A percentile compares a stretch with the other conserved stretches of the same genome.
Conservation (phyloP, 2,329 filamentous ascomycete species). For the Epichloe typhina region DNA sequence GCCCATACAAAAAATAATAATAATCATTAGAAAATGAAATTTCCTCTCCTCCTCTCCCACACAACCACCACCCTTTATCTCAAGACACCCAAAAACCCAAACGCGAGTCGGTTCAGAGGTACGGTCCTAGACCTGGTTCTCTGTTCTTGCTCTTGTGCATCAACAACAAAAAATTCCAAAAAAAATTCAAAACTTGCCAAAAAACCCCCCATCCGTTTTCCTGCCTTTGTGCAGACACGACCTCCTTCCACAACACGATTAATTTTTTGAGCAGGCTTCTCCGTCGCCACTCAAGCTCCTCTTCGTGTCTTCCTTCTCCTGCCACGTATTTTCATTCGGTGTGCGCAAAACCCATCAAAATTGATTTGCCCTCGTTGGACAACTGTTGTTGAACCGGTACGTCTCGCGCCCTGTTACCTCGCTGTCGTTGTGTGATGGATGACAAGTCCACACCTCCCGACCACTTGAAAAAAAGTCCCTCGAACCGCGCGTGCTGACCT, state of each 20-base stretch:
- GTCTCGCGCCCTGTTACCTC: neutral
- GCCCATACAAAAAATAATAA: slow-evolving; percentile 19
- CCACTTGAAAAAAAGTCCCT: neutral
- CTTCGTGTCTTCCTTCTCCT: slow-evolving; percentile 1
- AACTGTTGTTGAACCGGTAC: slow-evolving; percentile 2
- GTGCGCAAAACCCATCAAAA: neutral
- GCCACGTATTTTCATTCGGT: slow-evolving; percentile 1
- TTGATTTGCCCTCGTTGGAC: neutral
- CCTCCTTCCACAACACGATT: slow-evolving; percentile 8
- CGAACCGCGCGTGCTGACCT: slow-evolving; percentile 1
- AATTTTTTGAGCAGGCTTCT: slow-evolving; percentile 6
- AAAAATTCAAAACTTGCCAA: slow-evolving; percentile 46
- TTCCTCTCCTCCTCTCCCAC: slow-evolving; percentile 28
- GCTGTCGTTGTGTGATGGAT: slow-evolving; percentile 3
- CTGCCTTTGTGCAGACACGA: slow-evolving; percentile 17
- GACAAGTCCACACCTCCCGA: neutral
- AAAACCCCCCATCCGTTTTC: slow-evolving; percentile 40
- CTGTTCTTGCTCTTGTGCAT: slow-evolving; percentile 44
- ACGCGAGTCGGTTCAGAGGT: slow-evolving; percentile 40
- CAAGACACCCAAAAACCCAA: slow-evolving; percentile 27
- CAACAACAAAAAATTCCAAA: slow-evolving; percentile 42
- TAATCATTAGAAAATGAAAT: slow-evolving; percentile 20
- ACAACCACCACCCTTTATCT: slow-evolving; percentile 36
- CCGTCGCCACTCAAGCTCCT: slow-evolving; percentile 5
- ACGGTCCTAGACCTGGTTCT: slow-evolving; percentile 45